These are phyloP conservation scores for Nicotiana benthamiana DNA, from an alignment of 257 asterid species.

Conservation along the genomic window DNA sequence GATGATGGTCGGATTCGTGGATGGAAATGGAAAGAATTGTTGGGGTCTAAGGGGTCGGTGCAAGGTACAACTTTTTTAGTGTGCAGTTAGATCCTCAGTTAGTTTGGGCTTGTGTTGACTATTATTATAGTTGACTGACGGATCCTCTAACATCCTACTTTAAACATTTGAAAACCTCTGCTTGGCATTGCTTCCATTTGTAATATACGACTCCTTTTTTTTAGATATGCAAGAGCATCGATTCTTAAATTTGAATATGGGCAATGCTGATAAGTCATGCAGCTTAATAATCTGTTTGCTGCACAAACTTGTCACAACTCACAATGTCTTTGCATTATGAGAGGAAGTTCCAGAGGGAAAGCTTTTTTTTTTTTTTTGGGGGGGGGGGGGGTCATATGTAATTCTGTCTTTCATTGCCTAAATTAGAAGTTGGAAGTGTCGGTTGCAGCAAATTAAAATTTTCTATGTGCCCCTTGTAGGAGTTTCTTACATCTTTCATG, in stretches of 20 bases:
- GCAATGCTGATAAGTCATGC: neutral
- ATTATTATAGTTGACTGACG: neutral
- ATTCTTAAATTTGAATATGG: too few relatives aligned
- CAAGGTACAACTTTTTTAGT: conserved; percentile 37
- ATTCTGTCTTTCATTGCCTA: neutral
- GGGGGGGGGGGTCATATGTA: neutral
- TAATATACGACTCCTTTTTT: neutral
- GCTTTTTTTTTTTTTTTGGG: too few relatives aligned
- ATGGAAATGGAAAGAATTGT: conserved; percentile 73
- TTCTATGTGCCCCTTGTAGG: neutral
- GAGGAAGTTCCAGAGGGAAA: neutral
- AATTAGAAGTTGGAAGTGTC: neutral
- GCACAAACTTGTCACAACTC: neutral
- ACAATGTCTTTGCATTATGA: neutral
- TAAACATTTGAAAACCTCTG: neutral
- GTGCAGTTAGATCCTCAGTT: conserved; percentile 3
- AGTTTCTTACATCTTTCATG: neutral
- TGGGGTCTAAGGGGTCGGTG: conserved; percentile 27
- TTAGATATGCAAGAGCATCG: too few relatives aligned
- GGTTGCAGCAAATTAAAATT: neutral
- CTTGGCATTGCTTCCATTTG: neutral
- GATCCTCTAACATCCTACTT: neutral
- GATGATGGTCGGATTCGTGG: conserved; percentile 94
- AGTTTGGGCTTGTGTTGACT: neutral
- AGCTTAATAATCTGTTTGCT: neutral